phyloP scores from a whole-genome alignment of 176 grass and related monocot species.

The Elymus sibiricus region DNA sequence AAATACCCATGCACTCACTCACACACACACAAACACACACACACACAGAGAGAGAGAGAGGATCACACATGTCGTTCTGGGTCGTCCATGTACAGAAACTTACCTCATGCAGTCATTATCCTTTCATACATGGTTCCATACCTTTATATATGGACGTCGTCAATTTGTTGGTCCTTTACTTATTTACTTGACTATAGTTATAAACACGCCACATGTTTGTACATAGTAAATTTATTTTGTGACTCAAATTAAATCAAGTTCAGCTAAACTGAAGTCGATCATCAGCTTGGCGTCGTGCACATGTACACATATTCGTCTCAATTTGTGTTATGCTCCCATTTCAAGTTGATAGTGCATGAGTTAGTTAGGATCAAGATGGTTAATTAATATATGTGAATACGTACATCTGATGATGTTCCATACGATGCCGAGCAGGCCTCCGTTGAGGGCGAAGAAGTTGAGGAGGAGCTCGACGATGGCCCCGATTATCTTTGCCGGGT shows the following conservation, averaged over 20 bases:
- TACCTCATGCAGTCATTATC: neutral
- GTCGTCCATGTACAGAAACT: neutral
- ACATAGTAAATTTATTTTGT: neutral
- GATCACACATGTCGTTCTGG: neutral
- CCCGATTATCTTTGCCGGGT: conserved; percentile 30
- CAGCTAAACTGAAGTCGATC: neutral
- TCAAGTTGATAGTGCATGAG: neutral
- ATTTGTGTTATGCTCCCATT: neutral
- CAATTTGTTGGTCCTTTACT: neutral
- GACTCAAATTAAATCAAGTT: neutral
- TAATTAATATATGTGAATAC: neutral
- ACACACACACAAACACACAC: no score
- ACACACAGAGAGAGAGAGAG: neutral
- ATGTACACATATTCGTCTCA: neutral
- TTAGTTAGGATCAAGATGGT: neutral
- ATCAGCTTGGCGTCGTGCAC: neutral
- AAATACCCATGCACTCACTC: neutral
- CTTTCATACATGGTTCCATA: neutral
- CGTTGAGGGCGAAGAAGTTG: conserved; percentile 64
- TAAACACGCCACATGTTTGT: neutral
- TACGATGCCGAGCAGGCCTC: conserved; percentile 52
- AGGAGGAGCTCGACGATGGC: conserved; percentile 40
- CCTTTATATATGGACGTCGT: neutral
- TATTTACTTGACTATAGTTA: neutral
- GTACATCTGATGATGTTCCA: conserved; percentile 22